These are phyloP conservation scores for Linnemannia zychae DNA, from an alignment of 192 early-diverging fungal species.

Conservation along the genomic window DNA sequence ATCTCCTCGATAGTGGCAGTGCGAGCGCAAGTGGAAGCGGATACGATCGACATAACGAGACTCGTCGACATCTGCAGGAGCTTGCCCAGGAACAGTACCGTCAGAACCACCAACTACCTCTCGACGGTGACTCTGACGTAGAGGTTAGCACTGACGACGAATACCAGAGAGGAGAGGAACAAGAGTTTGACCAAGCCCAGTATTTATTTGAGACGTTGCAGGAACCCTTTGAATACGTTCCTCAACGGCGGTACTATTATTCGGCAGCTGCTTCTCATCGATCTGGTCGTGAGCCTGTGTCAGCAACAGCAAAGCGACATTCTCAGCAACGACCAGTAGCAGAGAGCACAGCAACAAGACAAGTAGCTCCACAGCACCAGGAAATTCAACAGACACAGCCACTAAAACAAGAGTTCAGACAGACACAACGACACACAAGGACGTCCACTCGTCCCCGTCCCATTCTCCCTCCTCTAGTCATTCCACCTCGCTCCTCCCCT, in stretches of 20 bases:
- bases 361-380: background rate
- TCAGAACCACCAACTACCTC: constrained; percentile 4
- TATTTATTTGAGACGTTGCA: constrained; percentile 3
- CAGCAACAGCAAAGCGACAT: background rate
- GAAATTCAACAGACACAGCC: background rate
- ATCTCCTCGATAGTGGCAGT: background rate
- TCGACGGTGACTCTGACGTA: background rate
- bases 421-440: background rate
- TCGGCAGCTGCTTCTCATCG: background rate
- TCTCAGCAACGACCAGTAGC: background rate
- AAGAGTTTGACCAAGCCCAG: background rate
- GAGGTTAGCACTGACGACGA: background rate
- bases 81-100: constrained; percentile 17
- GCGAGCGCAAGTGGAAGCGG: background rate
- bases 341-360: background rate
- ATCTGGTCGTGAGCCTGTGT: background rate
- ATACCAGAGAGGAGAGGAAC: no score
- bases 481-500: background rate
- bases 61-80: constrained; percentile 12
- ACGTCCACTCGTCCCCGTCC: background rate
- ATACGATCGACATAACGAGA: background rate
- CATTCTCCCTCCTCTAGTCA: background rate
- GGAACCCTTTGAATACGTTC: background rate
- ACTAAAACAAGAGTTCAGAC: background rate
- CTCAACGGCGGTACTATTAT: background rate